Evolutionary conservation across 2,329 filamentous ascomycete species (phyloP), one percentile per base, ranked within the genome.

Genomic region (Penicillium sp.): DNA sequence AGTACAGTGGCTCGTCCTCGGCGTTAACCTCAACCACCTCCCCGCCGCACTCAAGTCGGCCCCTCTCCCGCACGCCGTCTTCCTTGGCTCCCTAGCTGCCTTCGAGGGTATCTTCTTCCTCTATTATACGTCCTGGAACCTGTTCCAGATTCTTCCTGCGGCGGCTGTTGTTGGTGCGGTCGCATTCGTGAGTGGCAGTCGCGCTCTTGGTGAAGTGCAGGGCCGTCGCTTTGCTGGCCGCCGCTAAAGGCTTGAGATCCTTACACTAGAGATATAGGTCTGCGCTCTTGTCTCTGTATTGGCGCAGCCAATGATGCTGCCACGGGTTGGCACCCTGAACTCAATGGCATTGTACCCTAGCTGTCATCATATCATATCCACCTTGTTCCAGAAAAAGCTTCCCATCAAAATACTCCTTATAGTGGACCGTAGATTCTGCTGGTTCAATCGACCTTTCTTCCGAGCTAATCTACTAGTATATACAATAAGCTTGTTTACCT

Each of bases 101-200:
- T 90, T 99, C 80, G 94, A 99, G 75, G 89, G 84, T 14, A 87
- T 96, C 52, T 97, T 99, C 77, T 93, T 94, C 79, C 77, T 96
- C 62, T 99, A 99, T 82, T 97, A 97, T 77, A 88, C 84, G 49
- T 85, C 79, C 69, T 97, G 93, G 92, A 96, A 88, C 69, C 81
- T 99, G 42, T 96, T 97, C 82, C 88, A 96, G 79, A 86, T 86
- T 13, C 80, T 99, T 46, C 92, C 92, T 4, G 87, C 86, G 23
- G 86, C 88, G 50, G 81, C 81, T 29, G 76, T 87, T 39, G 83
- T 94, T 26, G 86, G 87, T 14, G 75, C 83, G 23, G 83, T 92
- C 51, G 85, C 90, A 10, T 91, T 96, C 70, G 75, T 97, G 59
- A 96, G 91, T 71, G 94, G 94, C 52, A 92, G 88, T 70, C 88